These are phyloP conservation scores for Ramaria sp. DNA, from an alignment of 768 basidiomycete genomes.

Conservation along the genomic window DNA sequence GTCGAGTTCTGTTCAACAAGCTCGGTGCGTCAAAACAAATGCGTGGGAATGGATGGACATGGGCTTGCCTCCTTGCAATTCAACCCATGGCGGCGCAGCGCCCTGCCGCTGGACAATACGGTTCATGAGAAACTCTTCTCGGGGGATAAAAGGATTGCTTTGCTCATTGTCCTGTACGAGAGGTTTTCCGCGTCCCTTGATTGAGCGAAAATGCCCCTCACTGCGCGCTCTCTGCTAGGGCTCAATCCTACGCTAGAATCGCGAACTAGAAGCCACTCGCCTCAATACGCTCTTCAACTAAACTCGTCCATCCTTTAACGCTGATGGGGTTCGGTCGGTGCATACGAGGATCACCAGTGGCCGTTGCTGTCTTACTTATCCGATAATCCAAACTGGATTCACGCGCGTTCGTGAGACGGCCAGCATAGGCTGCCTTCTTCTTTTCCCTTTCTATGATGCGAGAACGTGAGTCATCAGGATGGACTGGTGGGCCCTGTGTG, in stretches of 20 bases:
- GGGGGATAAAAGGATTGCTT: constrained; percentile 54
- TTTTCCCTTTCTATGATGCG: constrained; percentile 37
- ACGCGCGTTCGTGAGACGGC: constrained; percentile 47
- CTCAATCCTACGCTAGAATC: neutral
- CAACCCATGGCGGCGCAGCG: constrained; percentile 81
- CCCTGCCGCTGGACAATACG: constrained; percentile 74
- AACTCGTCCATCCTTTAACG: constrained; percentile 62
- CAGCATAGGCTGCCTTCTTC: constrained; percentile 42
- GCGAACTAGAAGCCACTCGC: constrained; percentile 25
- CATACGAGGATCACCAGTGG: constrained; percentile 10
- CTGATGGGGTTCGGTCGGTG: constrained; percentile 43
- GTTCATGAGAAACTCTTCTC: constrained; percentile 80
- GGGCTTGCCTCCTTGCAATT: constrained; percentile 55
- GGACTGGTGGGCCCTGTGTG: constrained; percentile 7
- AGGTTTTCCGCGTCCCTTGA: constrained; percentile 57
- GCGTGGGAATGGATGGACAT: neutral
- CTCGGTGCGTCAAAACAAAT: neutral
- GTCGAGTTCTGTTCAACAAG: constrained; percentile 47
- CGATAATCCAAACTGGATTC: constrained; percentile 73
- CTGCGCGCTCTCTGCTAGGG: constrained; percentile 45
- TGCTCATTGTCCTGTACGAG: constrained; percentile 33
- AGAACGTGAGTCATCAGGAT: constrained; percentile 25
- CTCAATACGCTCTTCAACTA: constrained; percentile 77
- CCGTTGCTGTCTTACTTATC: constrained; percentile 37
- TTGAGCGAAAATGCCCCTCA: constrained; percentile 59